phyloP scores from a whole-genome alignment of 83 land plant genomes.

The Diphasiastrum complanatum region DNA sequence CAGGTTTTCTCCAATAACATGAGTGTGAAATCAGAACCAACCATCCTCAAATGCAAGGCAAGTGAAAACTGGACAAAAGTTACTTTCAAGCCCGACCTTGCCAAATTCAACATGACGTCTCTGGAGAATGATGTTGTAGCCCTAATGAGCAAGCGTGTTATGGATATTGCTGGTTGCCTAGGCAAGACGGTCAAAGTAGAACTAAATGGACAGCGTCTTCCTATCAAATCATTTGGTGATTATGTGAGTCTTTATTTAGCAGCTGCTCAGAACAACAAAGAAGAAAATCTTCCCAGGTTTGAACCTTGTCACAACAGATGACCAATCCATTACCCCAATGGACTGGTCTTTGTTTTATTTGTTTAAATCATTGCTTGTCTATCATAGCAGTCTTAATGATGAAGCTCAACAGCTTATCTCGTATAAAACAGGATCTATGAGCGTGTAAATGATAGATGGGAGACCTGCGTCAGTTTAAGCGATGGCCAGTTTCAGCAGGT shows the following conservation, averaged over 20 bases:
- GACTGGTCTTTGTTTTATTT: no score
- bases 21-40: conserved; percentile 67
- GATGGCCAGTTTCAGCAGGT: conserved; percentile 99
- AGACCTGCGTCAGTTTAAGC: conserved; percentile 67
- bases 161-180: conserved; percentile 91
- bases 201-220: conserved; percentile 70
- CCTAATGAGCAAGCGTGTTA: conserved; percentile 89
- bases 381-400: no score
- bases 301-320: no score
- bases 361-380: no score
- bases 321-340: no score
- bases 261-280: conserved; percentile 46
- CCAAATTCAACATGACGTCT: conserved; percentile 78
- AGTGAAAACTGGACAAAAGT: conserved; percentile 93
- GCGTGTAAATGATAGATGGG: conserved; percentile 89
- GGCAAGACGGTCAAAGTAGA: conserved; percentile 87
- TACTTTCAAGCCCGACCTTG: conserved; percentile 93
- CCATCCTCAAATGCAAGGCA: conserved; percentile 67
- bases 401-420: neutral
- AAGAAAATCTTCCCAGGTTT: conserved; percentile 63
- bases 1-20: conserved; percentile 88
- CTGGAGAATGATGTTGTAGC: conserved; percentile 89
- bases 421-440: conserved; percentile 44
- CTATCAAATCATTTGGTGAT: conserved; percentile 64
- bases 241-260: conserved; percentile 65